A percentile compares a stretch with the other conserved stretches of the same genome.
These are phyloP conservation scores for Martensiomyces pterosporus DNA, from an alignment of 192 early-diverging fungal genomes.

Conservation along the genomic window DNA sequence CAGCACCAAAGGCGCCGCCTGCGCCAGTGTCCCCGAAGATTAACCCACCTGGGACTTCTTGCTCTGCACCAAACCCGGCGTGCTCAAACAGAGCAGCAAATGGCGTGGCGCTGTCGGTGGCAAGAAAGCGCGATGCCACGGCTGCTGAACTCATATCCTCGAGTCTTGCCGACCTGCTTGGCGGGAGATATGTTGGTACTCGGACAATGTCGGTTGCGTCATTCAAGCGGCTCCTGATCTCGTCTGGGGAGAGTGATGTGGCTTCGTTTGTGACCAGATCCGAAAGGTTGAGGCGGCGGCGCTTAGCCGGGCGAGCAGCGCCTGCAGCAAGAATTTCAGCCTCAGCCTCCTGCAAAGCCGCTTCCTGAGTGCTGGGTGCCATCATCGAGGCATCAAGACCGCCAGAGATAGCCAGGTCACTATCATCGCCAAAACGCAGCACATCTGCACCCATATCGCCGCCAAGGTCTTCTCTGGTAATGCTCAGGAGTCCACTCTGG, in stretches of 20 bases:
- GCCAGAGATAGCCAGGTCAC: conserved; percentile 20
- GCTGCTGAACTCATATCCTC: conserved; percentile 41
- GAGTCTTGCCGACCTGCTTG: conserved; percentile 18
- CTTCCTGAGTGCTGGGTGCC: conserved; percentile 38
- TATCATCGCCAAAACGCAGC: conserved; percentile 4
- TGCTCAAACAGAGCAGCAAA: conserved; percentile 34
- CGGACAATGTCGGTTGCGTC: conserved; percentile 40
- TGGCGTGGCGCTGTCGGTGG: conserved; percentile 8
- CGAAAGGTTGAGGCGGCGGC: conserved; percentile 37
- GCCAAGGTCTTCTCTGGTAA: conserved; percentile 34
- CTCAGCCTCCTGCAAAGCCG: conserved; percentile 43
- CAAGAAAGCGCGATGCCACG: conserved; percentile 35
- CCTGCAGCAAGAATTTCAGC: conserved; percentile 25
- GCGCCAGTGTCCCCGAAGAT: conserved; percentile 1
- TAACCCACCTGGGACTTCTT: conserved; percentile 16
- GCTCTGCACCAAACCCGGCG: conserved; percentile 8
- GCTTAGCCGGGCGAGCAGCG: conserved; percentile 21
- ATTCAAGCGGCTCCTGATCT: conserved; percentile 31
- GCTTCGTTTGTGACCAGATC: conserved; percentile 41
- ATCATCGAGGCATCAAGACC: conserved; percentile 18
- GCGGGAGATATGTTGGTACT: conserved; percentile 37
- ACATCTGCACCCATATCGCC: not conserved
- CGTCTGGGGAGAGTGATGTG: conserved; percentile 32
- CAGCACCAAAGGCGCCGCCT: conserved; percentile 8
- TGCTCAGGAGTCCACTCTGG: conserved; percentile 16